Conservation (phyloP, 2,329 filamentous ascomycete genomes). For the Botrytis byssoidea region DNA sequence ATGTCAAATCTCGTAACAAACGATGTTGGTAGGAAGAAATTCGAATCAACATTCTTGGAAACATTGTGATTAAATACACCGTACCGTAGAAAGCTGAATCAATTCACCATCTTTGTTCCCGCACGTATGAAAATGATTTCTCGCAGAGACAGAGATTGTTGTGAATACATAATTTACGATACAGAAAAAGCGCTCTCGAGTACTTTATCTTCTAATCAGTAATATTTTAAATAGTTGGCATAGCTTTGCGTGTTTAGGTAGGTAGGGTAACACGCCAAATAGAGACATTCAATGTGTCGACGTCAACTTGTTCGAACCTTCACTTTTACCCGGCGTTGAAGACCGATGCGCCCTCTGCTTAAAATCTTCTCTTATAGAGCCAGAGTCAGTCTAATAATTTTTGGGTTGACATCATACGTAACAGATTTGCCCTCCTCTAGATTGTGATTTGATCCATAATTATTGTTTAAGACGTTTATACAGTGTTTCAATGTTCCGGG, state of each 20-base stretch:
- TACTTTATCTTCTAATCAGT: not conserved
- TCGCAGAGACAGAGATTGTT: not conserved
- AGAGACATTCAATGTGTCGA: not conserved
- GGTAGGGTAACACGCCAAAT: not conserved
- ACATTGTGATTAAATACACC: not conserved
- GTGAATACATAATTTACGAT: not conserved
- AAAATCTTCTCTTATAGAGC: too few relatives aligned
- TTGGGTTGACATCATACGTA: too few relatives aligned
- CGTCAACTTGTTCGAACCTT: too few relatives aligned
- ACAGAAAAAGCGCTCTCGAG: not conserved
- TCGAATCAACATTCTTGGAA: not conserved
- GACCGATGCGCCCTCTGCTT: too few relatives aligned
- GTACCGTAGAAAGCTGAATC: not conserved
- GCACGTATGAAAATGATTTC: not conserved
- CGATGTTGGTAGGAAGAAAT: fast-evolving
- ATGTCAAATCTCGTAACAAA: not conserved
- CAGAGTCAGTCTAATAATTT: too few relatives aligned
- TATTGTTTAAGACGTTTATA: too few relatives aligned
- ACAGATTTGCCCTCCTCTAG: too few relatives aligned
- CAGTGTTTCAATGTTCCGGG: too few relatives aligned
- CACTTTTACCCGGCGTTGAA: too few relatives aligned
- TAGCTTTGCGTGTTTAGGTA: not conserved
- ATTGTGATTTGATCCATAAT: too few relatives aligned
- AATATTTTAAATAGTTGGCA: not conserved
- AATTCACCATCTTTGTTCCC: not conserved